These are phyloP conservation scores for Colletotrichum brevisporum DNA, from an alignment of 2,329 filamentous ascomycete species.

Conservation along the genomic window DNA sequence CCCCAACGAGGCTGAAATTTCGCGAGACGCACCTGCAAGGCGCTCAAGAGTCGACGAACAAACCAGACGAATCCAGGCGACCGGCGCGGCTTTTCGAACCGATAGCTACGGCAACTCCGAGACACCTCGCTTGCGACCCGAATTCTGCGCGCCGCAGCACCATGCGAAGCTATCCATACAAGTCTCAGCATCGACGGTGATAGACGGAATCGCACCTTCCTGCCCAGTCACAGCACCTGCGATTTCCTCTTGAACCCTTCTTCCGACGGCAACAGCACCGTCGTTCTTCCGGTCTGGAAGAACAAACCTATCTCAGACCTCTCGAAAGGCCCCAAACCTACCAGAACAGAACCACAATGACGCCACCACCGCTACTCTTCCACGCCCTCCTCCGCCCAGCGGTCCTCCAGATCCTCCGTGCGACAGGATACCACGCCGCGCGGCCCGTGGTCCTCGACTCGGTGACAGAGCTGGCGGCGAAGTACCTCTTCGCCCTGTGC, in stretches of 20 bases:
- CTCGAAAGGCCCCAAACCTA: too few relatives aligned
- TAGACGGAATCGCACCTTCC: slow-evolving; percentile 35
- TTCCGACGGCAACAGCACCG: too few relatives aligned
- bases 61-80: not conserved
- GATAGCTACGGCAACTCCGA: not conserved
- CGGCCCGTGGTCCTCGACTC: slow-evolving; percentile 87
- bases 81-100: not conserved
- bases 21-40: slow-evolving; percentile 21
- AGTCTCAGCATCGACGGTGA: slow-evolving; percentile 37
- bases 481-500: slow-evolving; percentile 84
- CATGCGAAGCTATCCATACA: slow-evolving; percentile 32
- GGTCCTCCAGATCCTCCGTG: slow-evolving; percentile 91
- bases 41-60: slow-evolving; percentile 1
- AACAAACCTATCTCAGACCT: too few relatives aligned
- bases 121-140: slow-evolving; percentile 1
- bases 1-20: slow-evolving; percentile 36
- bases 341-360: slow-evolving; percentile 52
- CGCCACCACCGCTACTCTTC: slow-evolving; percentile 63
- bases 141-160: slow-evolving; percentile 23
- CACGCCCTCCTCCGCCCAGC: slow-evolving; percentile 88
- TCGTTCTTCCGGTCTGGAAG: too few relatives aligned
- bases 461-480: slow-evolving; percentile 86
- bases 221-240: slow-evolving; percentile 37
- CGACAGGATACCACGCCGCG: slow-evolving; percentile 89
- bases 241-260: slow-evolving; percentile 35